Percentiles rank a stretch among this genome's conserved stretches.
These are phyloP conservation scores for Nothopassalora personata DNA, from an alignment of 2,329 filamentous ascomycete genomes.

Conservation along the genomic window DNA sequence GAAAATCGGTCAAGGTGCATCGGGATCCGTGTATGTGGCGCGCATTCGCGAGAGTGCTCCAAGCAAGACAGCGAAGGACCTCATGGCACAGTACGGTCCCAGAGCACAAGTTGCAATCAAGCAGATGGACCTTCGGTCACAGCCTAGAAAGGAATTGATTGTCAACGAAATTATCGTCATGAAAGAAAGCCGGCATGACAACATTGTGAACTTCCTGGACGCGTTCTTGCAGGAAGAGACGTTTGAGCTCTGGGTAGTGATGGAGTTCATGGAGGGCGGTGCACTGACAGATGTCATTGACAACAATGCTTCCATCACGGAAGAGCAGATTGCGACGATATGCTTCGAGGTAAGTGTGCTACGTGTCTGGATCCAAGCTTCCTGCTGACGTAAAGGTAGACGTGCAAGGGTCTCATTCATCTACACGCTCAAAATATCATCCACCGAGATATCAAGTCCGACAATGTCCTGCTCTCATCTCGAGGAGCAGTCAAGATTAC, in stretches of 20 bases:
- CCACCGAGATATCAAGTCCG: slow-evolving; percentile 98
- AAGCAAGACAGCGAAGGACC: slow-evolving; percentile 71
- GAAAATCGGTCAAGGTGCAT: slow-evolving; percentile 98
- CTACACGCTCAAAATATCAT: slow-evolving; percentile 96
- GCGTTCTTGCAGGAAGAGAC: slow-evolving; percentile 94
- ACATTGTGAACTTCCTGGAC: slow-evolving; percentile 98
- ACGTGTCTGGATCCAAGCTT: neutral
- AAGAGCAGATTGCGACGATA: slow-evolving; percentile 97
- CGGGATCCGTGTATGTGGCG: slow-evolving; percentile 94
- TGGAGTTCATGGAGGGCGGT: slow-evolving; percentile 99
- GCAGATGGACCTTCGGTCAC: slow-evolving; percentile 97
- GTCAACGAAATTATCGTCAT: slow-evolving; percentile 99
- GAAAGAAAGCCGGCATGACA: slow-evolving; percentile 97
- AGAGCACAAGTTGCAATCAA: slow-evolving; percentile 95
- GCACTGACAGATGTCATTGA: slow-evolving; percentile 97
- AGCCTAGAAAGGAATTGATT: slow-evolving; percentile 95
- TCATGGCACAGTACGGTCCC: slow-evolving; percentile 72
- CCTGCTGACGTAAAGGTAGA: slow-evolving; percentile 51
- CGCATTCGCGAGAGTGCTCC: slow-evolving; percentile 84
- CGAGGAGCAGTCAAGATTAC: slow-evolving; percentile 93
- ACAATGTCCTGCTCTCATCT: slow-evolving; percentile 92
- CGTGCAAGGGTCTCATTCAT: slow-evolving; percentile 89
- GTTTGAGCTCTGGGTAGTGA: slow-evolving; percentile 96
- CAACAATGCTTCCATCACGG: slow-evolving; percentile 88
- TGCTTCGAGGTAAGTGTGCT: slow-evolving; percentile 73